Percentiles rank a stretch among this genome's conserved stretches.
phyloP scores from a whole-genome alignment of 768 basidiomycete species.

The Rhizopogon vinicolor region DNA sequence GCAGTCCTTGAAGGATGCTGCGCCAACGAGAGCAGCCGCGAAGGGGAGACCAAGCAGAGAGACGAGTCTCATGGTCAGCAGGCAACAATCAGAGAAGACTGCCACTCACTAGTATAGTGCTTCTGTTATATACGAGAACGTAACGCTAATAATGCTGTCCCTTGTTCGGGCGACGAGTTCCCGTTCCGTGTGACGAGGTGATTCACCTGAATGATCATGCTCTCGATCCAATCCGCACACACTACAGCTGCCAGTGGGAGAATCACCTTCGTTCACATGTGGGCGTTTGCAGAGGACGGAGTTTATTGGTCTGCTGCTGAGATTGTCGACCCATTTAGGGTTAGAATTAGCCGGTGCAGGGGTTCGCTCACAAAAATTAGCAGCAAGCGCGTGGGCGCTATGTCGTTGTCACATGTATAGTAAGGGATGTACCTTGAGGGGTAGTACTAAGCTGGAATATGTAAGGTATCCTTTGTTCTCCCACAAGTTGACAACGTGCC shows the following conservation, averaged over 20 bases:
- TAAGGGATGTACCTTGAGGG: no score
- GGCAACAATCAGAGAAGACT: constrained; percentile 21
- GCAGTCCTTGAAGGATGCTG: constrained; percentile 7
- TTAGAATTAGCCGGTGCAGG: no score
- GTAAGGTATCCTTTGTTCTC: no score
- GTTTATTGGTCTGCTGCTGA: no score
- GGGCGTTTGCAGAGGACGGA: no score
- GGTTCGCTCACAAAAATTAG: no score
- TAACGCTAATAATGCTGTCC: neutral
- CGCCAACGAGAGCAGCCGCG: constrained; percentile 7
- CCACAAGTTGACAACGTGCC: no score
- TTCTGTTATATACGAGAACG: neutral
- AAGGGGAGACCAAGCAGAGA: neutral
- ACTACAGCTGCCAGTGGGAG: neutral
- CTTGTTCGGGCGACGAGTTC: neutral
- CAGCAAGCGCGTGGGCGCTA: no score
- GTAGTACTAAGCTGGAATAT: no score
- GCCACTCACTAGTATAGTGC: neutral
- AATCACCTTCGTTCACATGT: neutral
- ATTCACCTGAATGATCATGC: neutral
- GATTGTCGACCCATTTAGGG: no score
- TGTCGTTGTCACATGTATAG: no score
- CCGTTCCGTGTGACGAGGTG: neutral
- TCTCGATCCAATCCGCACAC: neutral
- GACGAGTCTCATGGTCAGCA: constrained; percentile 11